These are phyloP conservation scores for Pelargonium cotyledonis DNA, from an alignment of 441 rosid species.

Conservation along the genomic window DNA sequence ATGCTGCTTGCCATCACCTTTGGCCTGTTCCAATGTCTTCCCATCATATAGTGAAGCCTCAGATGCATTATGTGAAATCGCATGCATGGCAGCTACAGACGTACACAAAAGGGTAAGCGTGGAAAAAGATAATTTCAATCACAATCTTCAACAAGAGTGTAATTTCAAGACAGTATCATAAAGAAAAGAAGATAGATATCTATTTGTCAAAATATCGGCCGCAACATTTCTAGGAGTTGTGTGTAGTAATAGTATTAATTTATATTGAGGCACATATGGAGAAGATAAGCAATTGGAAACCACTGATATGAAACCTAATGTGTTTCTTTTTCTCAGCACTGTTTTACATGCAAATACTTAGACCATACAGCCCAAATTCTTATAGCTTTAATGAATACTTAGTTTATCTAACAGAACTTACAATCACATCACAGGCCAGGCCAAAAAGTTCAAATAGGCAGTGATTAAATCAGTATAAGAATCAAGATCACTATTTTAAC, in stretches of 20 bases:
- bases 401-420: too few species aligned
- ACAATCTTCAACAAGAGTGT: slow-evolving; percentile 8
- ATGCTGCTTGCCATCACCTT: slow-evolving; percentile 59
- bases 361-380: too few species aligned
- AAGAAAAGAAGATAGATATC: not conserved
- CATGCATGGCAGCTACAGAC: slow-evolving; percentile 37
- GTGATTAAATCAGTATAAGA: too few species aligned
- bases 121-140: slow-evolving; percentile 7
- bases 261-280: not conserved
- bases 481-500: too few species aligned
- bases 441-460: too few species aligned
- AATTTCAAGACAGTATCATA: not conserved
- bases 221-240: too few species aligned
- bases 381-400: too few species aligned
- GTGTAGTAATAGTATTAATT: not conserved
- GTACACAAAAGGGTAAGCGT: slow-evolving; percentile 7
- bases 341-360: not conserved
- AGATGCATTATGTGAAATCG: slow-evolving; percentile 28
- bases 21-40: slow-evolving; percentile 36
- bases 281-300: not conserved
- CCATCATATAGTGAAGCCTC: slow-evolving; percentile 37
- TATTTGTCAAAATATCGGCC: not conserved
- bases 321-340: not conserved
- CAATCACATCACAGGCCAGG: too few species aligned
- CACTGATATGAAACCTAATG: slow-evolving; percentile 2